These are phyloP conservation scores for Ceriops tagal DNA, from an alignment of 345 rosid genomes.

Conservation along the genomic window DNA sequence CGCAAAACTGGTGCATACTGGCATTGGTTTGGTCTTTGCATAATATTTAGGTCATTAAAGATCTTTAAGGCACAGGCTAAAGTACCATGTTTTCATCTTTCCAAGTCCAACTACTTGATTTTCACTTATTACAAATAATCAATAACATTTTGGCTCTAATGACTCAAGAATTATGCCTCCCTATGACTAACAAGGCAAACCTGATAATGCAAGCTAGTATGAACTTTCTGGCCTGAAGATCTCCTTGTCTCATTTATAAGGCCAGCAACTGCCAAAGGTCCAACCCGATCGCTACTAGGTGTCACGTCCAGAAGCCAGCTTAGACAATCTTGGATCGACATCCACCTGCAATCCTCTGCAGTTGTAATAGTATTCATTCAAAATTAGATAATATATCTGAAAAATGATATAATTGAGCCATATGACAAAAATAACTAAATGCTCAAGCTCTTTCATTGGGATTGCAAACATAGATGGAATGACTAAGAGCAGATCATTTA, in stretches of 20 bases:
- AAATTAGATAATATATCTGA: neutral
- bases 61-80: no score
- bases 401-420: neutral
- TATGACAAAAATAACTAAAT: neutral
- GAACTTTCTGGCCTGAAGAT: slow-evolving; percentile 33
- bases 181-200: slow-evolving; percentile 26
- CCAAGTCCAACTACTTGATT: neutral
- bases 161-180: no score
- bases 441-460: neutral
- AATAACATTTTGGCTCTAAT: no score
- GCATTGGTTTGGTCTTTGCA: no score
- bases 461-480: neutral
- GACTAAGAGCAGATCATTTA: neutral
- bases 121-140: neutral
- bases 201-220: slow-evolving; percentile 53
- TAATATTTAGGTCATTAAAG: no score
- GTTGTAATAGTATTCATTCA: neutral
- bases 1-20: no score
- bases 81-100: no score
- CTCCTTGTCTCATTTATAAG: slow-evolving; percentile 42
- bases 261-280: slow-evolving; percentile 50
- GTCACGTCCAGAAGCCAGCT: slow-evolving; percentile 49
- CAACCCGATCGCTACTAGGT: slow-evolving; percentile 61
- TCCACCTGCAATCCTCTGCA: slow-evolving; percentile 68
- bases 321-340: slow-evolving; percentile 53